Evolutionary conservation across 2,329 filamentous ascomycete species (phyloP).

Genomic region (Neoscytalidium dimidiatum): DNA sequence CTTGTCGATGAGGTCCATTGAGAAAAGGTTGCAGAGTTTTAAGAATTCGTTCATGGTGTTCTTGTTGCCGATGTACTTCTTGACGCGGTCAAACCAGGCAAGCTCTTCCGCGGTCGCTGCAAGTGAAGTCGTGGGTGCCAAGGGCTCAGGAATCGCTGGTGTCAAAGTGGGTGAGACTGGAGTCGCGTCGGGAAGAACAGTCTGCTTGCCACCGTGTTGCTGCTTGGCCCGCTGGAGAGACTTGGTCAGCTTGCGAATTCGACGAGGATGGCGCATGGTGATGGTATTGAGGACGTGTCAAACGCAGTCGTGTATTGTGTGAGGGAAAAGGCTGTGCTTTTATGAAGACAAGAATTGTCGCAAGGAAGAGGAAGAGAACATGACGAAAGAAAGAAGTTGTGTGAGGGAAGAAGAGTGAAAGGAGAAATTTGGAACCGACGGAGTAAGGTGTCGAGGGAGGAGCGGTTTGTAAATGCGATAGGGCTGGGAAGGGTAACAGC

Average conservation of each 20-base stretch:
- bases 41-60: constrained; percentile 93
- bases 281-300: too few species aligned
- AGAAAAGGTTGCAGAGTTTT: constrained; percentile 95
- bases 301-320: not conserved
- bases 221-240: constrained; percentile 68
- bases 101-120: constrained; percentile 84
- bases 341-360: too few species aligned
- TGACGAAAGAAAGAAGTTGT: not conserved
- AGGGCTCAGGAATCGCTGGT: constrained; percentile 82
- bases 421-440: not conserved
- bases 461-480: not conserved
- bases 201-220: constrained; percentile 62
- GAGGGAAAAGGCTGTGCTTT: not conserved
- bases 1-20: constrained; percentile 86
- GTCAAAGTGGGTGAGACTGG: constrained; percentile 83
- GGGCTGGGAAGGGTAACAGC: too few species aligned
- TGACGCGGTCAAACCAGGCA: constrained; percentile 91
- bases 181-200: constrained; percentile 57
- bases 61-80: constrained; percentile 94
- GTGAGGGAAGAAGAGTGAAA: not conserved
- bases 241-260: not conserved
- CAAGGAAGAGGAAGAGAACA: not conserved
- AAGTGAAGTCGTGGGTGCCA: constrained; percentile 72
- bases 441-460: not conserved
- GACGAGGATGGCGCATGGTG: not conserved